Conservation (phyloP, 148 eudicot species). For the Rhododendron williamsianum region DNA sequence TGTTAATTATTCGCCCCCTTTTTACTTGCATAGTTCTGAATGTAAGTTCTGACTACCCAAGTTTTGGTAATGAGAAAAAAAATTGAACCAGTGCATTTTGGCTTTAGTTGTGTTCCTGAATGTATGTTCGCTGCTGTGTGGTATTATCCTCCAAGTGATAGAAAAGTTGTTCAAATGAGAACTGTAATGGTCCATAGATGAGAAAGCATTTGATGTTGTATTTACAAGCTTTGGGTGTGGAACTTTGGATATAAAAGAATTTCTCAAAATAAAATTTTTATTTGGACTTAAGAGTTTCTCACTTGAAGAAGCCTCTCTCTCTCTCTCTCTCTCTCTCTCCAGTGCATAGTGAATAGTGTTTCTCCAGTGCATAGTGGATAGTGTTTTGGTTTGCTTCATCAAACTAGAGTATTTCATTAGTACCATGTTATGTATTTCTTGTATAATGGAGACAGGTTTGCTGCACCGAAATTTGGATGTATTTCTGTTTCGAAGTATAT, state of each 20-base stretch:
- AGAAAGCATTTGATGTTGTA: background rate
- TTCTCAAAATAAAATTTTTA: background rate
- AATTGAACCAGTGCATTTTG: background rate
- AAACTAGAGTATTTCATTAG: background rate
- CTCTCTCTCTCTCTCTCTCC: no score
- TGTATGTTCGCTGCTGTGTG: background rate
- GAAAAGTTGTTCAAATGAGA: background rate
- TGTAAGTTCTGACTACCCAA: slow-evolving; percentile 12
- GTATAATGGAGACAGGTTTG: background rate
- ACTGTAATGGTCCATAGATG: background rate
- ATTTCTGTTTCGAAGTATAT: background rate
- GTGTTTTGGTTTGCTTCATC: background rate
- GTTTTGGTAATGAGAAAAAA: background rate
- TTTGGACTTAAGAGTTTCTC: background rate
- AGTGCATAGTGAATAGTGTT: background rate
- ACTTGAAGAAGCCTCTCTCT: no score
- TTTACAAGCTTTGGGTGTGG: background rate
- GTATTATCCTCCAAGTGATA: background rate
- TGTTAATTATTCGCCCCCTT: background rate
- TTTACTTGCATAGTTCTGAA: slow-evolving; percentile 8
- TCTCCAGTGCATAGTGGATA: background rate
- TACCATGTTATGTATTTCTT: background rate
- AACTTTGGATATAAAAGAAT: background rate
- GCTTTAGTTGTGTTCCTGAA: background rate
- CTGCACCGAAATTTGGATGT: background rate